phyloP scores from a whole-genome alignment of 768 basidiomycete species.

The Boletales sp. region DNA sequence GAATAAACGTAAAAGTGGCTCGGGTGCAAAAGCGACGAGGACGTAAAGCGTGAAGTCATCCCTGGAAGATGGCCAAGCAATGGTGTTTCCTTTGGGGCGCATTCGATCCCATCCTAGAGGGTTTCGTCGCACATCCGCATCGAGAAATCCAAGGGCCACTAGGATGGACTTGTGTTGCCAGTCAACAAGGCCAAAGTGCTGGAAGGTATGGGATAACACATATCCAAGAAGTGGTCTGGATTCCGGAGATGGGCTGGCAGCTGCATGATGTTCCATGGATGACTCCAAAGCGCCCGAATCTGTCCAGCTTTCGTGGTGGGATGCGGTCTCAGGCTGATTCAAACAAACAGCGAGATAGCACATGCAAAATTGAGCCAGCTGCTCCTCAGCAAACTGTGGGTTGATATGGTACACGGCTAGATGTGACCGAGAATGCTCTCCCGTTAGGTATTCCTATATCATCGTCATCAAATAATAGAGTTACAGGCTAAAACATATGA shows the following conservation, averaged over 20 bases:
- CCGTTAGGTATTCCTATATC: conserved; percentile 5
- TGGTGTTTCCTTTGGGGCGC: not conserved
- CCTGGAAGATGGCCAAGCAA: not conserved
- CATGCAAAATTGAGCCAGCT: conserved; percentile 5
- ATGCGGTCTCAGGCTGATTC: not conserved
- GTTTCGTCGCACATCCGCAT: not conserved
- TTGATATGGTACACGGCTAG: not conserved
- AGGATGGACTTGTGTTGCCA: not conserved
- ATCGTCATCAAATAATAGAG: too few species aligned
- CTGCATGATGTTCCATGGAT: not conserved
- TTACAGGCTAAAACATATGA: too few species aligned
- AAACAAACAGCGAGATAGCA: conserved; percentile 3
- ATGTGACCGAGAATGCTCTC: not conserved
- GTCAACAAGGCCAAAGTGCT: conserved; percentile 1
- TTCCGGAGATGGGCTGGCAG: not conserved
- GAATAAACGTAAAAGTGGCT: not conserved
- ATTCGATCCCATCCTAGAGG: conserved; percentile 3
- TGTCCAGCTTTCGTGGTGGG: not conserved
- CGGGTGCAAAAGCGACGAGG: not conserved
- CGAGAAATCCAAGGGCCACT: not conserved
- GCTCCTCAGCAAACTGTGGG: not conserved
- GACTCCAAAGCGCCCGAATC: too few species aligned
- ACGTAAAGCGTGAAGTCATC: conserved; percentile 1
- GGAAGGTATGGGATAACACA: not conserved
- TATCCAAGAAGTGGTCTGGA: conserved; percentile 6